These are phyloP conservation scores for Fusarium pseudoanthophilum DNA, from an alignment of 2,329 filamentous ascomycete species.

Conservation along the genomic window DNA sequence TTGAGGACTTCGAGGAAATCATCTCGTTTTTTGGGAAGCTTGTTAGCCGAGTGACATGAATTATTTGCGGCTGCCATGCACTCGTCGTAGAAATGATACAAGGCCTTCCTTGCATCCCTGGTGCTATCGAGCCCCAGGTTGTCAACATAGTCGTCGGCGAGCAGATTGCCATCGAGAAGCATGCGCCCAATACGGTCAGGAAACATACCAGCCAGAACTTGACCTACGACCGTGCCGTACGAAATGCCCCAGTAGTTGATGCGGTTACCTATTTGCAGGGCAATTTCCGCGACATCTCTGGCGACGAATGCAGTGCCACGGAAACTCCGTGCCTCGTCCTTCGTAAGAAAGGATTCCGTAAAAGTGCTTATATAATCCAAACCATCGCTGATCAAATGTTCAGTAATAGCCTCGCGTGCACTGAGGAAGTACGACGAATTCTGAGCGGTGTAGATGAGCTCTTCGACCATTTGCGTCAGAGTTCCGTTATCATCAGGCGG, in stretches of 20 bases:
- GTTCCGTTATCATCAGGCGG: background rate
- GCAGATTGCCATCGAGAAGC: conserved; percentile 29
- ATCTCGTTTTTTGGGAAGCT: background rate
- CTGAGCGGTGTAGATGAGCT: background rate
- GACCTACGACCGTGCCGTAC: conserved; percentile 37
- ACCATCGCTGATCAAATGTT: background rate
- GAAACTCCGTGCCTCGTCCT: too few species aligned
- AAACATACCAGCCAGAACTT: conserved; percentile 36
- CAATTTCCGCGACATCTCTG: conserved; percentile 49
- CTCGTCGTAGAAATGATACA: background rate
- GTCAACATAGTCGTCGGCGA: conserved; percentile 19
- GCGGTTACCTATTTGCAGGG: conserved; percentile 49
- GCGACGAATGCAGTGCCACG: conserved; percentile 37
- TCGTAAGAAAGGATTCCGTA: background rate
- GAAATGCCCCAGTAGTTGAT: conserved; percentile 49
- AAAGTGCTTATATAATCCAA: background rate
- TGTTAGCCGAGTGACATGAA: background rate
- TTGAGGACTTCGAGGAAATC: background rate
- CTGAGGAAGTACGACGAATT: too few species aligned
- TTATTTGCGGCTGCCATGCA: background rate
- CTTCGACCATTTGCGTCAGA: fast-evolving
- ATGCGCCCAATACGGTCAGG: conserved; percentile 33
- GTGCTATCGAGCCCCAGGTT: fast-evolving
- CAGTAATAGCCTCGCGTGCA: too few species aligned
- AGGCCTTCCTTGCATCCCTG: background rate